These are phyloP conservation scores for Neonectria hederae DNA, from an alignment of 2,329 filamentous ascomycete genomes.

Conservation along the genomic window DNA sequence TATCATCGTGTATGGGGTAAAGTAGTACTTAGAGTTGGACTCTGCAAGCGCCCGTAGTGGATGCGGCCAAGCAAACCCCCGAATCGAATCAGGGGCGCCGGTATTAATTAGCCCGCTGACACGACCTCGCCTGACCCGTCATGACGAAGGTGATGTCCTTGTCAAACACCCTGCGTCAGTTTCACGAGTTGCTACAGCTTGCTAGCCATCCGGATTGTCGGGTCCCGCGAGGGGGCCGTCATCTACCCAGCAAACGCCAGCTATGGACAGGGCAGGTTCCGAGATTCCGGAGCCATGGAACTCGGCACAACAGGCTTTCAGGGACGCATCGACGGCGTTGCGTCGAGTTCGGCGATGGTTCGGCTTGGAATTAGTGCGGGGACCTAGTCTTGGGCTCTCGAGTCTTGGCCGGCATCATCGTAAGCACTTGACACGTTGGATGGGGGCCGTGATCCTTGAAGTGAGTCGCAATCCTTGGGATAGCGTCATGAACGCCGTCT, in stretches of 20 bases:
- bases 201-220: constrained; percentile 16
- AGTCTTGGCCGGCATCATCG: background rate
- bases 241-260: constrained; percentile 20
- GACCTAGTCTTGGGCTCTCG: background rate
- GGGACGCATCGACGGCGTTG: constrained; percentile 2
- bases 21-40: background rate
- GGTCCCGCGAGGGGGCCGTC: constrained; percentile 3
- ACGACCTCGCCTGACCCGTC: background rate
- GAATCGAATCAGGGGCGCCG: background rate
- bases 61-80: constrained; percentile 13
- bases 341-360: background rate
- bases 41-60: background rate
- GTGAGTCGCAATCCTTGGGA: background rate
- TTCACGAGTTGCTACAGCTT: background rate
- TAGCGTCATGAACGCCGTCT: background rate
- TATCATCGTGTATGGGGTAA: constrained; percentile 10
- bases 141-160: background rate
- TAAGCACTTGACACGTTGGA: background rate
- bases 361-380: background rate
- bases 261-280: constrained; percentile 11
- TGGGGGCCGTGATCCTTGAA: background rate
- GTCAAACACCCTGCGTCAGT: background rate
- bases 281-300: too few relatives aligned
- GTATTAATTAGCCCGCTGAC: background rate
- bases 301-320: background rate